Evolutionary conservation across 805 yeast species (phyloP).

Genomic region (Pichia californica): DNA sequence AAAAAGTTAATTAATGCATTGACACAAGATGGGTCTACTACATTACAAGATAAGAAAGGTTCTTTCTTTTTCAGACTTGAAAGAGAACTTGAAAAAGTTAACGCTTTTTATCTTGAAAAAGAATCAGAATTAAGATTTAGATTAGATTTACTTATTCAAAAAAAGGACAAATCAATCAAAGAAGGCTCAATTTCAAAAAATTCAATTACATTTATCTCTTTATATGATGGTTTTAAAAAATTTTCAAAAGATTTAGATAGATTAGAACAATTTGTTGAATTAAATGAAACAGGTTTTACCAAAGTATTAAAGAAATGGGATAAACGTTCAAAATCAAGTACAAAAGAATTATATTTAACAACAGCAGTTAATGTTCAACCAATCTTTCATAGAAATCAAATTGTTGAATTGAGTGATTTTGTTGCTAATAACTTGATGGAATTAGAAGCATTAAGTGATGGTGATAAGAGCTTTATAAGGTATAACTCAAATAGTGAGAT

Average conservation of each 20-base stretch:
- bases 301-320: conserved; percentile 98
- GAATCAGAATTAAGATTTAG: conserved; percentile 82
- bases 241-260: conserved; percentile 84
- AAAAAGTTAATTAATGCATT: conserved; percentile 86
- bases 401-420: conserved; percentile 75
- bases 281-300: conserved; percentile 92
- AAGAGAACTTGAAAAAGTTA: conserved; percentile 92
- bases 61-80: conserved; percentile 85
- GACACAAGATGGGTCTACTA: conserved; percentile 26
- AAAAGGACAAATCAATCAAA: conserved; percentile 38
- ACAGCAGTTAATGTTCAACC: conserved; percentile 97
- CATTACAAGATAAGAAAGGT: conserved; percentile 84
- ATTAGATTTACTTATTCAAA: conserved; percentile 67
- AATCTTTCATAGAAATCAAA: conserved; percentile 84
- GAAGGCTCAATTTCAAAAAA: conserved; percentile 49
- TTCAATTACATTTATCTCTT: conserved; percentile 71
- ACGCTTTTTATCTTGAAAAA: conserved; percentile 83
- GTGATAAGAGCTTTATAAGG: conserved; percentile 25
- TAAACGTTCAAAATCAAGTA: conserved; percentile 88
- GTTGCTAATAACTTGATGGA: conserved; percentile 64
- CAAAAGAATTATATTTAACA: conserved; percentile 83
- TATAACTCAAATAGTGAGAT: conserved; percentile 17
- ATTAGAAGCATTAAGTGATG: conserved; percentile 60
- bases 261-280: conserved; percentile 87
- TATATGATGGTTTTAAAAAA: conserved; percentile 84